These are phyloP conservation scores for Colletotrichum endophyticum DNA, from an alignment of 2,329 filamentous ascomycete species.

Conservation along the genomic window DNA sequence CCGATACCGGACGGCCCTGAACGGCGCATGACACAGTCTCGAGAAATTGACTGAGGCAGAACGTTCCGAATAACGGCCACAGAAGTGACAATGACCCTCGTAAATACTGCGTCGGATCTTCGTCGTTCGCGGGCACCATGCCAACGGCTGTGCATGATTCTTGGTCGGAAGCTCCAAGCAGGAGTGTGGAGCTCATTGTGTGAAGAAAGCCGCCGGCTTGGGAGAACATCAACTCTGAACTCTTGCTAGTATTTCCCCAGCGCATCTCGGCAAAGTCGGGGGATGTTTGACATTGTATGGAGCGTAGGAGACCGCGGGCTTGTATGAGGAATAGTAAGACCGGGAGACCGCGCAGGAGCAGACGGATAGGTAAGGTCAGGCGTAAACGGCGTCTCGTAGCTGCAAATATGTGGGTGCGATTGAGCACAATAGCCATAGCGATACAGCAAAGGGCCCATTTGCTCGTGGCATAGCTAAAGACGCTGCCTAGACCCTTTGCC, in stretches of 20 bases:
- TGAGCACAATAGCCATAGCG: constrained; percentile 83
- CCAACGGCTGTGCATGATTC: constrained; percentile 76
- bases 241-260: constrained; percentile 71
- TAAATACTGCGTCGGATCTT: constrained; percentile 58
- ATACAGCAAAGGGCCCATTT: constrained; percentile 92
- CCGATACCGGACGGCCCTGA: constrained; percentile 78
- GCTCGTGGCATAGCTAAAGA: constrained; percentile 90
- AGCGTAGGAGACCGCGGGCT: constrained; percentile 74
- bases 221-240: constrained; percentile 72
- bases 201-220: constrained; percentile 75
- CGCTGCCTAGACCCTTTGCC: constrained; percentile 76
- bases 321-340: constrained; percentile 74
- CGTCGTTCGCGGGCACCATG: constrained; percentile 68
- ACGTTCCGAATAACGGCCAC: constrained; percentile 76
- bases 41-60: constrained; percentile 81
- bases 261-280: constrained; percentile 72
- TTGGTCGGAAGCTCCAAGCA: constrained; percentile 77
- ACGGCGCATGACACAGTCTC: constrained; percentile 89
- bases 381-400: constrained; percentile 82
- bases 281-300: constrained; percentile 91
- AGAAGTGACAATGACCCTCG: constrained; percentile 78
- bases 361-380: constrained; percentile 73
- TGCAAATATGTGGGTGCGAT: constrained; percentile 92
- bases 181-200: constrained; percentile 70
- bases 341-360: constrained; percentile 73